Evolutionary conservation across 176 grass and related monocot species (phyloP).

Genomic region (Bonia amplexicaulis): DNA sequence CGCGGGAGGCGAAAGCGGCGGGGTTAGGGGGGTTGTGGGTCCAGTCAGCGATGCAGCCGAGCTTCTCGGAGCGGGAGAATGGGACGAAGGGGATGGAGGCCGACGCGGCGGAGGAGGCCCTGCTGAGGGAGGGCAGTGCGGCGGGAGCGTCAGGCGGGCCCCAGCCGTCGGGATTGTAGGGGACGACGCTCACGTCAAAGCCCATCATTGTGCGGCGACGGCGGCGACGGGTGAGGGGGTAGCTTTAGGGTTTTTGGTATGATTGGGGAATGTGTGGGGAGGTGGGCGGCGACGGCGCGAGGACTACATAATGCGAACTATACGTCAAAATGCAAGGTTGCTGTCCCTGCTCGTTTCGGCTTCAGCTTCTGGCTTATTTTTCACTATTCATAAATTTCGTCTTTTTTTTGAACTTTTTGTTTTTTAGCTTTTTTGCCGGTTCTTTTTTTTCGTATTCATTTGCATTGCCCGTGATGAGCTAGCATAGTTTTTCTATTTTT

Average conservation of each 20-base stretch:
- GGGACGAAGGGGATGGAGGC: slow-evolving; percentile 60
- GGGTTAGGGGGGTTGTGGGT: slow-evolving; percentile 36
- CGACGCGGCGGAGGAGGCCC: not conserved
- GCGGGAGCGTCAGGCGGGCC: slow-evolving; percentile 39
- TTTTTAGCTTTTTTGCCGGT: too few species aligned
- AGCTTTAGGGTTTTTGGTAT: not conserved
- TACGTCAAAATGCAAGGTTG: not conserved
- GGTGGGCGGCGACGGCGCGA: too few species aligned
- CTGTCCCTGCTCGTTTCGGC: too few species aligned
- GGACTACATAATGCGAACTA: not conserved
- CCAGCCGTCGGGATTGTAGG: slow-evolving; percentile 60
- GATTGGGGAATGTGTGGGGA: not conserved
- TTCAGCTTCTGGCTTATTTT: too few species aligned
- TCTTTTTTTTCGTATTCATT: too few species aligned
- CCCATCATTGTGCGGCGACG: slow-evolving; percentile 28
- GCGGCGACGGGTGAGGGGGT: not conserved
- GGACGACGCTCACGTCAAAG: slow-evolving; percentile 53
- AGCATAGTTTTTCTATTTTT: too few species aligned
- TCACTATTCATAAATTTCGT: too few species aligned
- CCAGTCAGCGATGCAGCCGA: slow-evolving; percentile 62
- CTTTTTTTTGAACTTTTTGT: too few species aligned
- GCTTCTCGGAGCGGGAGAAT: slow-evolving; percentile 65
- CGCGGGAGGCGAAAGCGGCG: slow-evolving; percentile 32
- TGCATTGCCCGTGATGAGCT: too few species aligned
- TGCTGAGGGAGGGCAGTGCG: slow-evolving; percentile 28